Evolutionary conservation across 495 filamentous ascomycete genomes (phyloP), one percentile per base, ranked within the genome.

Genomic region (Penicillium psychrofluorescens): DNA sequence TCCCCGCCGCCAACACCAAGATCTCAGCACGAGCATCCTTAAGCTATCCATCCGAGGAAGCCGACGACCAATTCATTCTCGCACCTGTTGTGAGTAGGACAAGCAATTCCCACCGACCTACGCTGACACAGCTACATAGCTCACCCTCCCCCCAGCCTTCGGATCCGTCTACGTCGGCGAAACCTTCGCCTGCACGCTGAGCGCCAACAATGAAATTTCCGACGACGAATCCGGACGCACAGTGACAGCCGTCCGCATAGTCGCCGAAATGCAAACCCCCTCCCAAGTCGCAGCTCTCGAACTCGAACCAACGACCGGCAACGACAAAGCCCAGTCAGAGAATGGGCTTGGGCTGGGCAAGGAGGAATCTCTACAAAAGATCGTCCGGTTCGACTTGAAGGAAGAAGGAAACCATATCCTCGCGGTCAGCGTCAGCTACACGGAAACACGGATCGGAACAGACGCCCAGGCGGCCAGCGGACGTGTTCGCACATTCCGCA

Each of bases 91-190:
- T 83, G 63, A 37, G 66, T 36, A 22, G 32, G 9, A 34, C n/a
- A 6, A 12, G 9, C 29, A 37, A 14, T 12, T 27, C 12, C 12
- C 8, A 37, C 8, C 33, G 10, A 36, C 10, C 14, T 36, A 34
- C n/a, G 14, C 34, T 41, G 10, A 36, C 11, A 36, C 8, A 30
- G 12, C 38, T 13, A 11, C 30, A 43, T 35, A 81, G 78, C 76
- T 96, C 50, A 95, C 86, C n/a, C 80, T 97, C 4, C 92, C 92
- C 6, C 86, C 89, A 1, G 80, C 88, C 5, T 97, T 98, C 61
- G 92, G 90, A 41, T 87, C 86, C 8, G 89, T 90, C 39, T 96
- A 96, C 50, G 90, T 97, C 35, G 92, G 92, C 45, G 90, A 97
- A 69, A 89, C 86, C 1, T 98, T 98, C 63, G 79, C 80, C 39